Evolutionary conservation across 2,329 filamentous ascomycete species (phyloP), one percentile per base, ranked within the genome.

Genomic region (Fusarium tanahbumbuense): DNA sequence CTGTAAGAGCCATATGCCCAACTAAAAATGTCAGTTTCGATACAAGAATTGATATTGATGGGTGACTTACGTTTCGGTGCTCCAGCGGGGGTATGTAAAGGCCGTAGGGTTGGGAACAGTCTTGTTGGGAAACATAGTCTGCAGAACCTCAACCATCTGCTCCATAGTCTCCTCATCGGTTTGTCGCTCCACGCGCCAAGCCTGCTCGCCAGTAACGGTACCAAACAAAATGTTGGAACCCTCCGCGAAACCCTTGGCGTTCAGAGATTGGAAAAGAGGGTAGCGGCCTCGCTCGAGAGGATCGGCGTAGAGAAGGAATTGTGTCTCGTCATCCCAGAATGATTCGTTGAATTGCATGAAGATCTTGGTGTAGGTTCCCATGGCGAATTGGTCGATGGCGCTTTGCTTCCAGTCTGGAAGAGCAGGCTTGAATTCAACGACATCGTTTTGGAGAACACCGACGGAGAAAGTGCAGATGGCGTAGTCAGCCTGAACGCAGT

Each of bases 291-390:
- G 79, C 20, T 74, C 73, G 0, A 76, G 75, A 5, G 81, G 77
- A 25, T 83, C 83, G 0, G 83, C 83, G 56, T 85, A 85, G 0
- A 85, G 74, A 60, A 85, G 82, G 68, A 77, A 85, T 68, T 85
- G 77, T 0, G 76, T 80, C 18, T 82, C 78, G 1, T 78, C 74
- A 0, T 71, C 81, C 91, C 90, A 92, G 78, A 92, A 93, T 0
- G 88, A 86, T 57, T 89, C 81, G 64, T 89, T 82, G 78, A 92
- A 92, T 67, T 92, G 90, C 64, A 91, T 80, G 78, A 92, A 92
- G 65, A 92, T 87, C 76, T 93, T 93, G 54, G 89, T 92, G 78
- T 92, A 93, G 0, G 89, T 92, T 9, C 87, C 90, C 87, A 92
- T 92, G 65, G 83, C 81, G 76, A 92, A 91, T 40, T 85, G 88